Evolutionary conservation across 257 asterid genomes (phyloP), one percentile per base, ranked within the genome.

Genomic region (Lithospermum erythrorhizon): DNA sequence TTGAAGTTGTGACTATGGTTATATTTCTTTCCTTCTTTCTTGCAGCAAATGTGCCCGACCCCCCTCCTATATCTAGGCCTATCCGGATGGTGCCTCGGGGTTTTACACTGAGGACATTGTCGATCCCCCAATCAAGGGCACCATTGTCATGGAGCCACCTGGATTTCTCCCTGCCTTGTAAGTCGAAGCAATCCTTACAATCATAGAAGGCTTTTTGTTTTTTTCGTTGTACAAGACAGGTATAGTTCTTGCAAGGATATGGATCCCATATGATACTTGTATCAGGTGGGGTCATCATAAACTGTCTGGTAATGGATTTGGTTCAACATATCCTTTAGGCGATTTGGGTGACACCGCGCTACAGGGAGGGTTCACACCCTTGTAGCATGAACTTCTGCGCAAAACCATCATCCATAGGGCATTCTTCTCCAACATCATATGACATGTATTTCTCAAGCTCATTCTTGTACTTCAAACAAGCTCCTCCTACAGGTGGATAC

Each of bases 361-460:
- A 90, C 72, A 10, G 86, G 90, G n/a, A 82, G 61, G 94, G 94
- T 71, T 85, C 90, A 53, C 94, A 85, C 9, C 90, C 94, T 27
- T 75, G 84, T 16, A 85, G 78, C 80, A 81, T 72, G 53, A 82
- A 45, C 8, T 71, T 78, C 45, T 85, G 90, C 0, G 81, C 94
- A 18, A 85, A 53, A 58, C 70, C 81, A 86, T 90, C 81, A 15
- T 81, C 90, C 17, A 80, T 87, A 9, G 83, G 70, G 62, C 90
- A 85, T 6, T 80, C 75, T 20, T 85, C 86, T 4, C 94, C 88
- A 5, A 83, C 47, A 9, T 81, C 86, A 25, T 85, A 83, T 21
- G 81, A 76, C 88, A 85, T 81, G 71, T 79, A 83, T 67, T 73
- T 73, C 60, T 86, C 85, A 0, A 86, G 76, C 55, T 81, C 87